Percentiles rank a stretch among this genome's conserved stretches.
Evolutionary conservation across 1,284 basidiomycete species (phyloP).

Genomic region (Cryptococcus maquisensis): DNA sequence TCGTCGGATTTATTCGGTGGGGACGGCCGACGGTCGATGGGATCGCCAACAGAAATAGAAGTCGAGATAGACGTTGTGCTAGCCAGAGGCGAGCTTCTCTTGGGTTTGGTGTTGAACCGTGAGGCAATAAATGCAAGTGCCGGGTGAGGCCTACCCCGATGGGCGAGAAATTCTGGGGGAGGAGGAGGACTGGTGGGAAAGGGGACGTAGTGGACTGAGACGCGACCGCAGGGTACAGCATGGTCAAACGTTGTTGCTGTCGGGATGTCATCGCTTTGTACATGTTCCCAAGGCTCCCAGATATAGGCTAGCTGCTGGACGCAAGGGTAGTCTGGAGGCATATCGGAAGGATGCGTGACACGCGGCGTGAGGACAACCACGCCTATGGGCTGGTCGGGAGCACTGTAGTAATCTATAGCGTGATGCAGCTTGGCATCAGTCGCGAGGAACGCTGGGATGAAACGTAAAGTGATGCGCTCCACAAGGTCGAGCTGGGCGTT

Average conservation of each 20-base stretch:
- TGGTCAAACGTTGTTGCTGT: background rate
- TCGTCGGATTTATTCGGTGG: too few species aligned
- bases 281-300: conserved; percentile 21
- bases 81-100: conserved; percentile 36
- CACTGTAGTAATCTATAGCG: too few species aligned
- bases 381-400: conserved; percentile 26
- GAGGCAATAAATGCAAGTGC: background rate
- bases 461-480: background rate
- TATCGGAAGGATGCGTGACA: background rate
- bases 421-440: too few species aligned
- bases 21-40: background rate
- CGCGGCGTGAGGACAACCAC: background rate
- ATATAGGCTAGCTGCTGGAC: conserved; percentile 38
- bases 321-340: conserved; percentile 47
- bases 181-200: conserved; percentile 16
- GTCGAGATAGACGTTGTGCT: conserved; percentile 9
- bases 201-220: conserved; percentile 34
- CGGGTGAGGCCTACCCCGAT: background rate
- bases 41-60: background rate
- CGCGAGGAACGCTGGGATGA: background rate
- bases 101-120: conserved; percentile 1
- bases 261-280: background rate
- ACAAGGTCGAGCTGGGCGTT: too few species aligned
- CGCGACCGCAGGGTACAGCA: conserved; percentile 7
- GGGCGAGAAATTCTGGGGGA: background rate